Conservation (phyloP, 176 grass and related monocot species). For the Tillandsia fasciculata region DNA sequence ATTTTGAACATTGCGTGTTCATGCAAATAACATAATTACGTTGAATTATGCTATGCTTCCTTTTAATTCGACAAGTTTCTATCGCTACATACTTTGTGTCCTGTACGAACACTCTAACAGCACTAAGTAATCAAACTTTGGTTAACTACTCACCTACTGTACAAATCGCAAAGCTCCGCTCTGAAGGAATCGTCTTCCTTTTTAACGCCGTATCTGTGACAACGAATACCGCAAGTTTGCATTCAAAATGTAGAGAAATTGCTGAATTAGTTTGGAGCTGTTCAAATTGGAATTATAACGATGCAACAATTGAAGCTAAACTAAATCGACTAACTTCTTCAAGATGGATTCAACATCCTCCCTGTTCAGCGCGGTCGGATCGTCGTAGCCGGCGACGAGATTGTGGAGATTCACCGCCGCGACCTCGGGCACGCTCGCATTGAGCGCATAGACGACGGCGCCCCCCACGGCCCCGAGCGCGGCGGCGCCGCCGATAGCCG, state of each 20-base stretch:
- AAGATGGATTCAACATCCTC: constrained; percentile 69
- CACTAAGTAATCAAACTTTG: background rate
- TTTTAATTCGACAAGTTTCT: background rate
- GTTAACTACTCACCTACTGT: constrained; percentile 36
- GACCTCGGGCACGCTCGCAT: constrained; percentile 67
- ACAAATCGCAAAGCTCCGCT: constrained; percentile 82
- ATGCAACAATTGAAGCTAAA: background rate
- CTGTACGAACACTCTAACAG: background rate
- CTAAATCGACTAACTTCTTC: constrained; percentile 37
- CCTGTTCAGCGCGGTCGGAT: constrained; percentile 46
- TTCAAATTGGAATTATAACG: background rate
- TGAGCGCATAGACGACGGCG: constrained; percentile 43
- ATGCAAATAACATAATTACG: background rate
- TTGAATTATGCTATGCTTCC: background rate
- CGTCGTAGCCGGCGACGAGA: constrained; percentile 57
- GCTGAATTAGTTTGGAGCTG: background rate
- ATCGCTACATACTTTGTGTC: background rate
- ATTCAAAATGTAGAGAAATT: background rate
- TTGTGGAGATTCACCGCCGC: constrained; percentile 75
- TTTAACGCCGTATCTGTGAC: constrained; percentile 73
- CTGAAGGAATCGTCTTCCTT: constrained; percentile 81
- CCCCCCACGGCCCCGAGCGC: constrained; percentile 52
- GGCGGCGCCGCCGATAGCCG: constrained; percentile 36
- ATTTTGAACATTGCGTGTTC: too few species aligned
- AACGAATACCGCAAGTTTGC: background rate